phyloP scores from a whole-genome alignment of 2,329 filamentous ascomycete species.

The Phaeosphaeria sp. region DNA sequence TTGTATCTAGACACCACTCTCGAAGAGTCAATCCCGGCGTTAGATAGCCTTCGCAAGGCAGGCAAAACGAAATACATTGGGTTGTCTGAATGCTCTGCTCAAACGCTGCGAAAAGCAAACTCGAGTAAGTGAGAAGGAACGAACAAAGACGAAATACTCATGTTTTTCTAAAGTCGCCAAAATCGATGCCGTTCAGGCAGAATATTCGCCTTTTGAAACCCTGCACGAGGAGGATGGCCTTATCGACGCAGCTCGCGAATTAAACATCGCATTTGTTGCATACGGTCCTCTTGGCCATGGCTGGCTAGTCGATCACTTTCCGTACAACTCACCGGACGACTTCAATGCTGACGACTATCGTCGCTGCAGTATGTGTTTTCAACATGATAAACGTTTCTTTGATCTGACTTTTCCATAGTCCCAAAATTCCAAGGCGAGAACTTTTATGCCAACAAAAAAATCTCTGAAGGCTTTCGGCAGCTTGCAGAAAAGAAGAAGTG shows the following conservation, averaged over 20 bases:
- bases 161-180: conserved; percentile 44
- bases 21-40: conserved; percentile 55
- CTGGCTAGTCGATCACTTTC: conserved; percentile 29
- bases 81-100: conserved; percentile 52
- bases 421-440: conserved; percentile 49
- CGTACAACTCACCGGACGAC: conserved; percentile 50
- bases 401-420: too few relatives aligned
- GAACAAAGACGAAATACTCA: too few relatives aligned
- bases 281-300: conserved; percentile 45
- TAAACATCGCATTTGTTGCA: conserved; percentile 44
- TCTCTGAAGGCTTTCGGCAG: conserved; percentile 34
- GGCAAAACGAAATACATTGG: conserved; percentile 60
- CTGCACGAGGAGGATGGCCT: conserved; percentile 51
- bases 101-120: conserved; percentile 56
- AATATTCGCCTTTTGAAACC: conserved; percentile 57
- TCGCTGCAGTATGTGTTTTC: background rate
- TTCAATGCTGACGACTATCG: conserved; percentile 48
- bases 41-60: conserved; percentile 47
- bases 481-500: conserved; percentile 54
- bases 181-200: conserved; percentile 57
- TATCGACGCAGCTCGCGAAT: conserved; percentile 47
- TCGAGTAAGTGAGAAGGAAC: conserved; percentile 17
- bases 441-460: conserved; percentile 37
- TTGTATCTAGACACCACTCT: conserved; percentile 29
- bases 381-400: too few relatives aligned